Evolutionary conservation across 2,329 filamentous ascomycete species (phyloP), one percentile per base, ranked within the genome.

Genomic region (Hypocreales sp.): DNA sequence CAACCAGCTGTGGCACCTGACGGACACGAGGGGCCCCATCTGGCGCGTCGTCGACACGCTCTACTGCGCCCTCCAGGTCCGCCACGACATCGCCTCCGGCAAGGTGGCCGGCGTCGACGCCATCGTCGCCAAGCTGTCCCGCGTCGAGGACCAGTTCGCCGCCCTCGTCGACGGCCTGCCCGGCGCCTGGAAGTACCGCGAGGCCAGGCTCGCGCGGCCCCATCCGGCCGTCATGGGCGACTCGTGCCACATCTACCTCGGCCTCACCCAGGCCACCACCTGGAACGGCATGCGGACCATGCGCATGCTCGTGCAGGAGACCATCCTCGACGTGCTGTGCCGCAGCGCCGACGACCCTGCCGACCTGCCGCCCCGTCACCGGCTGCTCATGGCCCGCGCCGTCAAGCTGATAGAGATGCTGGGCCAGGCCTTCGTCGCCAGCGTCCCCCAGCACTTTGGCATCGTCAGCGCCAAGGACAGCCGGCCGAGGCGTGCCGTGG

Each of bases 371-470:
- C 9, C 49, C 41, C 39, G 34, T 39, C 36, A 55, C 14, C 49
- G 48, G 17, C 40, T 50, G 26, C 46, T 46, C 16, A 41, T 56
- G 12, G 49, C 55, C 13, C 55, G 46, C 31, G 45, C 47, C 4
- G 51, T 54, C 29, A 42, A 41, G 19, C 35, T 55, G 29, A 44
- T 64, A 17, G 44, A 51, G 27, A 46, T 46, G 26, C 44, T 64
- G 15, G 47, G 54, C 28, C 45, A 53, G 23, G 54, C 53, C 16
- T 53, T 64, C 25, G 44, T 56, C 22, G 58, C 60, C 24, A 63
- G 53, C 27, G 52, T 64, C 2, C 61, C 61, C 1, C 61, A 65
- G 36, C 55, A 64, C 35, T 58, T 64, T 23, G 61, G 60, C 18
- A 44, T 63, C n/a, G 48, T 65, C 25, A 56, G 48, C 31, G 49